A percentile compares a stretch with the other conserved stretches of the same genome.
Evolutionary conservation across 768 basidiomycete species (phyloP).

Genomic region (Ramaria sp.): DNA sequence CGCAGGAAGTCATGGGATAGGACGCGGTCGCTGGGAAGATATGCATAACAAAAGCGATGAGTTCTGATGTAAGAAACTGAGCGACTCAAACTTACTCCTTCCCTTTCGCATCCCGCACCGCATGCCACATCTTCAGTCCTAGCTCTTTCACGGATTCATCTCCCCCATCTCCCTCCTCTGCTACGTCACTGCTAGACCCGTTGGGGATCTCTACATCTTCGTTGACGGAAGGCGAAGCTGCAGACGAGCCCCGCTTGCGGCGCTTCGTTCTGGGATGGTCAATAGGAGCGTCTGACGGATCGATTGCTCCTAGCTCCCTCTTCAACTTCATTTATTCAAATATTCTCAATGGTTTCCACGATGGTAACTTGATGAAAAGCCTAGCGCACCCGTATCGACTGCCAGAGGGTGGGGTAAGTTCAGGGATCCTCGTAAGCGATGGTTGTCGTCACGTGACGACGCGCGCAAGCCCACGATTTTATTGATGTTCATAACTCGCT

Average conservation of each 20-base stretch:
- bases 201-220: slow-evolving; percentile 10
- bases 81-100: slow-evolving; percentile 60
- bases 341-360: neutral
- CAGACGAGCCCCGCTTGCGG: slow-evolving; percentile 8
- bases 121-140: slow-evolving; percentile 65
- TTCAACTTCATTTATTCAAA: slow-evolving; percentile 7
- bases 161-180: neutral
- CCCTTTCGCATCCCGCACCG: slow-evolving; percentile 72
- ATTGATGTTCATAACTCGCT: too few species aligned
- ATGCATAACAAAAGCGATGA: neutral
- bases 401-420: neutral
- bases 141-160: slow-evolving; percentile 34
- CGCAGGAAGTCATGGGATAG: slow-evolving; percentile 58
- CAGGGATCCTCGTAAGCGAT: neutral
- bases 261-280: slow-evolving; percentile 8
- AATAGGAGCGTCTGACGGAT: neutral
- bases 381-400: neutral
- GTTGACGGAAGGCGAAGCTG: slow-evolving; percentile 1
- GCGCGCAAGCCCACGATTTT: neutral
- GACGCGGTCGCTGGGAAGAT: slow-evolving; percentile 41
- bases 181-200: neutral
- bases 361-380: neutral
- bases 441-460: neutral
- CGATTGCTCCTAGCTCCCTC: slow-evolving; percentile 6
- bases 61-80: slow-evolving; percentile 5